Evolutionary conservation across 768 basidiomycete genomes (phyloP), one percentile per base, ranked within the genome.

Genomic region (Rhizopogon roseolus): DNA sequence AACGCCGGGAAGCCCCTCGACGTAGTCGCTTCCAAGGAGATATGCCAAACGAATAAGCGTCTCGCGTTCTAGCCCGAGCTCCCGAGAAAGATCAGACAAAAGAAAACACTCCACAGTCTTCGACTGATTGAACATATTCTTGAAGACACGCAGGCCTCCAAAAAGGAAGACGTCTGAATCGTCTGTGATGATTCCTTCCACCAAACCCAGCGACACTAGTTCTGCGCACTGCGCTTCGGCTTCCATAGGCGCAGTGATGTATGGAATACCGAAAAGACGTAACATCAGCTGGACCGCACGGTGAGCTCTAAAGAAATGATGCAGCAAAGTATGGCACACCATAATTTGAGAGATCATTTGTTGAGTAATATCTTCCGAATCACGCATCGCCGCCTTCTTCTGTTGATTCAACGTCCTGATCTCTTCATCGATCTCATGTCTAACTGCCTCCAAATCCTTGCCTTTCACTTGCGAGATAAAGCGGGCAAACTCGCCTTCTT

Each of bases 121-220:
- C 45, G 91, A 90, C 70, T 98, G 96, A 67, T 98, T 98, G 76
- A 99, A 99, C 90, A 99, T 96, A 68, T 99, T 98, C 73, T 96
- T 97, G 80, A 90, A 97, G 17, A 98, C 92, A n/a, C 93, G 86
- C 59, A 81, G 72, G 22, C 93, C 96, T 32, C 97, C 97, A 61
- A 99, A 99, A 46, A 99, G 85, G 72, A 99, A 99, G 46, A 98
- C 94, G 64, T 99, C 97, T 5, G 93, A 97, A 69, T 99, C 97
- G 67, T 99, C 97, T 0, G 97, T 99, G 67, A 99, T 98, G 52
- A 99, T 89, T 0, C 97, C 97, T 58, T 99, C 94, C 37, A 97
- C 96, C 28, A 98, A 78, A 14, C 85, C 83, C 13, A 98, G 77
- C 5, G 81, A 74, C 7, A 93, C 86, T 8, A 99, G 85, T 60